Evolutionary conservation across 345 rosid species (phyloP), one percentile per base, ranked within the genome.

Genomic region (Euphorbia pulcherrima): DNA sequence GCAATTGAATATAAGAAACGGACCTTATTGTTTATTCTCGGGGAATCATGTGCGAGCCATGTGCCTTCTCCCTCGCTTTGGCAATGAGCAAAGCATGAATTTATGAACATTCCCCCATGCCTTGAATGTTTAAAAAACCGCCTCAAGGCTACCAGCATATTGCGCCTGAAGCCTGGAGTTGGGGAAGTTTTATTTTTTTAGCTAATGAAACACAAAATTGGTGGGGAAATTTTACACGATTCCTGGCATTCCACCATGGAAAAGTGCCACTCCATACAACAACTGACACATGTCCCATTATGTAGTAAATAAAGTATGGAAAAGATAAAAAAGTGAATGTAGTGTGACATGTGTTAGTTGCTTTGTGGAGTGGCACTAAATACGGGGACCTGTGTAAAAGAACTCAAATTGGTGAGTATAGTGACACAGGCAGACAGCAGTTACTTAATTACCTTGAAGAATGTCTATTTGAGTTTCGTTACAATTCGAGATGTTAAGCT

Each of bases 81-180:
- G 75, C 99, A 94, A 83, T 94, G 99, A 80, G 91, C 92, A 60
- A 94, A 91, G 75, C 97, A 94, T 14, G 99, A 88, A 70, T 91
- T 89, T 81, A 94, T 80, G 69, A 83, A 94, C 92, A 91, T 85
- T 24, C 97, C 99, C 14, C 85, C 91, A 60, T 78, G 68, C 13
- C 56, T 66, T 12, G 92, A 84, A 69, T 71, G 40, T 59, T 24
- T 76, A 27, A 69, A 72, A 73, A 88, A 89, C n/a, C 69, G 62
- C 53, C 61, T 51, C 37, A 89, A 57, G 18, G 90, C 85, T 61
- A 24, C 69, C 62, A 94, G 72, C 99, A 94, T 91, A 69, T 85
- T 86, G 23, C 47, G 67, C 83, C 99, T 84, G 70, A 94, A 83
- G 74, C 93, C 98, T 92, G 75, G 30, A 48, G 50, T 23, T 2